phyloP scores from a whole-genome alignment of 768 basidiomycete species.

The Suillus ampliporus region DNA sequence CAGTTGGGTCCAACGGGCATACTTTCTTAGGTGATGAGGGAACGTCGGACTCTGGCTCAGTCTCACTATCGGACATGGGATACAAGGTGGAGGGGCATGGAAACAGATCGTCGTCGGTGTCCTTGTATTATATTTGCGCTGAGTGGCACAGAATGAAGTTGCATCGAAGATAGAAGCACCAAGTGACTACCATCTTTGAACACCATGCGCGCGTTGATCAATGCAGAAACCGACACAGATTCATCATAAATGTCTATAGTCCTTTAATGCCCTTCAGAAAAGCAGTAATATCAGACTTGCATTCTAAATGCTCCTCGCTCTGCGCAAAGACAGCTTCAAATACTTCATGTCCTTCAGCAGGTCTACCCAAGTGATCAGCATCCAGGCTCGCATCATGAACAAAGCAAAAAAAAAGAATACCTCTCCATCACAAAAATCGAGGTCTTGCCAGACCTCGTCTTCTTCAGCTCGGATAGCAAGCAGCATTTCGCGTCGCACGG shows the following conservation, averaged over 20 bases:
- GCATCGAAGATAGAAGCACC: conserved; percentile 8
- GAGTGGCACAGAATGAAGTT: conserved; percentile 4
- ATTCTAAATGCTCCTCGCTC: conserved; percentile 53
- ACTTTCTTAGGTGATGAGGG: conserved; percentile 15
- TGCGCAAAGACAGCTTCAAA: conserved; percentile 72
- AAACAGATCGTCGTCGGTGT: neutral
- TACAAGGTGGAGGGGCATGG: neutral
- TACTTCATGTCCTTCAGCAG: conserved; percentile 55
- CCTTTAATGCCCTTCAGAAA: conserved; percentile 65
- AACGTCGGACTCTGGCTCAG: conserved; percentile 56
- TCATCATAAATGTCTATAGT: conserved; percentile 39
- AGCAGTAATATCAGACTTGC: conserved; percentile 58
- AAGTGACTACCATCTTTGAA: neutral
- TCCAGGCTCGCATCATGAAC: neutral
- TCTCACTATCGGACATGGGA: conserved; percentile 51
- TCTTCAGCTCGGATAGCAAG: conserved; percentile 74
- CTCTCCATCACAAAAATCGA: conserved; percentile 68
- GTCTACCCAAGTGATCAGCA: conserved; percentile 48
- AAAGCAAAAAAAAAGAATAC: conserved; percentile 47
- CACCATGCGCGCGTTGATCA: neutral
- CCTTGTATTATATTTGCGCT: conserved; percentile 1
- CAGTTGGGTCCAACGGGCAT: conserved; percentile 15
- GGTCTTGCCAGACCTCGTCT: conserved; percentile 75
- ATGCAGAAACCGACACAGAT: neutral
- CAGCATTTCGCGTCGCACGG: conserved; percentile 78